phyloP scores from a whole-genome alignment of 2,329 filamentous ascomycete genomes.

The Scytalidium lignicola region DNA sequence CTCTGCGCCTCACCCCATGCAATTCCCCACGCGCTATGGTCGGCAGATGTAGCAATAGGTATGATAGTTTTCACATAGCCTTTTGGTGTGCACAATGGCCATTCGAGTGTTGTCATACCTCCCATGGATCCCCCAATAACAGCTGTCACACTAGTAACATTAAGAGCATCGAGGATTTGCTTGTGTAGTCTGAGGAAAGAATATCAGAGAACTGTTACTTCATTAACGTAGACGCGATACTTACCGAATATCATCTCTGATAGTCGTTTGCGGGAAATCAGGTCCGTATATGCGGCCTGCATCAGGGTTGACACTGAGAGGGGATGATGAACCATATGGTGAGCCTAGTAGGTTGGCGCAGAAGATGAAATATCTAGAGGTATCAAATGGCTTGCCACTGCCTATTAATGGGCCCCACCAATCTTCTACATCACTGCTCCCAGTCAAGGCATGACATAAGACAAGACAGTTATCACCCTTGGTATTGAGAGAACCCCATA shows the following conservation, averaged over 20 bases:
- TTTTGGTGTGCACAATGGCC: conserved; percentile 44
- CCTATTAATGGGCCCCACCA: conserved; percentile 82
- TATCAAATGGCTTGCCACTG: conserved; percentile 71
- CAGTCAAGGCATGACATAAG: conserved; percentile 75
- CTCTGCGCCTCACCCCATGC: conserved; percentile 54
- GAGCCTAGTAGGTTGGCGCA: conserved; percentile 79
- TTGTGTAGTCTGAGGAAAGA: conserved; percentile 41
- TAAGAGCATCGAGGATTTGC: conserved; percentile 46
- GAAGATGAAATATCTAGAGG: conserved; percentile 72
- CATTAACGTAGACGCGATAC: conserved; percentile 25
- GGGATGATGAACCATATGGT: conserved; percentile 75
- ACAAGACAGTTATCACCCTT: conserved; percentile 61
- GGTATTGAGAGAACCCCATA: conserved; percentile 51
- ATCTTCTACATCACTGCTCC: conserved; percentile 74
- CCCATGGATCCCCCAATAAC: conserved; percentile 55
- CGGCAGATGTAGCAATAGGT: conserved; percentile 50
- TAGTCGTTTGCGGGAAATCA: conserved; percentile 89
- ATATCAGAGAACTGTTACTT: not conserved
- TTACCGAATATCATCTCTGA: conserved; percentile 88
- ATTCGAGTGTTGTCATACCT: conserved; percentile 52
- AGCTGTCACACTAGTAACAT: conserved; percentile 46
- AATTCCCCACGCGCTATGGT: conserved; percentile 54
- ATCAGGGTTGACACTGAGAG: conserved; percentile 69
- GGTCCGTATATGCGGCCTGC: conserved; percentile 76
- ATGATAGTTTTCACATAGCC: conserved; percentile 49